Base-by-base conservation (phyloP, 768 basidiomycete genomes). In the Lactarius sanguifluus region DNA sequence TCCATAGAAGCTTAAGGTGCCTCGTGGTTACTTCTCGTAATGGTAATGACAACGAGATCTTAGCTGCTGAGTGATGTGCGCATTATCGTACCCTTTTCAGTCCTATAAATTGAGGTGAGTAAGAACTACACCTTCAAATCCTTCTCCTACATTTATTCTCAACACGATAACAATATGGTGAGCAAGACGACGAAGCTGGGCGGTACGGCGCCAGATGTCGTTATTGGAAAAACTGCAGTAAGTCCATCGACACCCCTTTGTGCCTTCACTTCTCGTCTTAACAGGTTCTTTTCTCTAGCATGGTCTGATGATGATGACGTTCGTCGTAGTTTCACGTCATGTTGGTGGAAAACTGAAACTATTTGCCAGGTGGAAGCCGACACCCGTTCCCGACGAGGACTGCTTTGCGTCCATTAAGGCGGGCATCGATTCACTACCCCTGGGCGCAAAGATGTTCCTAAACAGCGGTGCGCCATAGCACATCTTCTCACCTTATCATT, bases 401-500 rank as follows among this genome's bases (percentile, higher is more conserved):
- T 83, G 82, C 10, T 88, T 90, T 67, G 83, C 81, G 25, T 78
- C 85, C 2, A 87, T 90, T 77, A 85, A 84, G 72, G 81, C 80
- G 13, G 81, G 80, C 6, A 71, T 84, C 64, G 77, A 81, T 43
- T 73, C 77, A 0, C 71, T 82, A 40, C 81, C 81, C 1, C 68
- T 76, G 0, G 82, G 80, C 18, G 75, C 74, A 38, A 84, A 84
- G 72, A 79, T 83, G 71, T 68, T 85, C 57, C 66, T 87, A 69
- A 85, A 86, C 70, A 81, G 79, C 71, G 82, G 84, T 80, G 68
- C 13, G 76, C 69, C 52, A n/a, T 2, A 38, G 3, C 28, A 15
- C 28, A 38, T 2, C 38, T 43, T 10, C 32, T 16, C 13, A 9
- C 38, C 10, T 5, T 65, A 13, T 30, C 41, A 60, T 18, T 38